These are phyloP conservation scores for Aspergillus egyptiacus DNA, from an alignment of 495 filamentous ascomycete species.

Conservation along the genomic window DNA sequence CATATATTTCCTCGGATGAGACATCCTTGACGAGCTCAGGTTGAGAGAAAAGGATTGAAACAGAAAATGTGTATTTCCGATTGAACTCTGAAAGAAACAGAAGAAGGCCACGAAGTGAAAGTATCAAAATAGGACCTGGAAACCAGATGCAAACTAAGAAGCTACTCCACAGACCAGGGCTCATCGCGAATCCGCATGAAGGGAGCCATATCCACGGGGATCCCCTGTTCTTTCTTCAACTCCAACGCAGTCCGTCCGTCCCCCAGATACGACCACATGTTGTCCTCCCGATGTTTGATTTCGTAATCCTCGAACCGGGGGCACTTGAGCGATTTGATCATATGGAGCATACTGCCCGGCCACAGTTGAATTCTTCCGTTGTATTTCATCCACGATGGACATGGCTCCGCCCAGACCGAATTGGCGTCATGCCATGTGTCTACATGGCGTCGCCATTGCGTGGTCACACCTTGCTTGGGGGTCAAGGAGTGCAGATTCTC, in stretches of 20 bases:
- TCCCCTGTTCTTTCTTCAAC: neutral
- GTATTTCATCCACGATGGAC: neutral
- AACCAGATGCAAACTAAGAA: too few species aligned
- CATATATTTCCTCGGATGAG: too few species aligned
- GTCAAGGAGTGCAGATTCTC: neutral
- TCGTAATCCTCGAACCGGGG: neutral
- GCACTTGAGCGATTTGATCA: neutral
- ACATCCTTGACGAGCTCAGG: too few species aligned
- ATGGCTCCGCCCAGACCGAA: neutral
- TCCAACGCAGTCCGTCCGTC: neutral
- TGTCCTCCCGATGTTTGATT: neutral
- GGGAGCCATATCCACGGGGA: neutral
- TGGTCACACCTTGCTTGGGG: neutral
- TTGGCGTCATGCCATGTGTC: neutral
- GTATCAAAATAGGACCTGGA: too few species aligned
- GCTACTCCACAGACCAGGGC: too few species aligned
- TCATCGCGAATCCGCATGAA: neutral
- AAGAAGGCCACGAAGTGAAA: too few species aligned
- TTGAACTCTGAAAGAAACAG: too few species aligned
- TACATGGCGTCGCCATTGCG: neutral
- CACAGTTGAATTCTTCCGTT: neutral
- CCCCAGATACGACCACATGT: neutral
- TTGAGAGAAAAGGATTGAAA: too few species aligned
- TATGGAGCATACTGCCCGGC: neutral
- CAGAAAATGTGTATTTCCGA: too few species aligned